These are phyloP conservation scores for Cinchona pubescens DNA, from an alignment of 257 asterid species.

Conservation along the genomic window DNA sequence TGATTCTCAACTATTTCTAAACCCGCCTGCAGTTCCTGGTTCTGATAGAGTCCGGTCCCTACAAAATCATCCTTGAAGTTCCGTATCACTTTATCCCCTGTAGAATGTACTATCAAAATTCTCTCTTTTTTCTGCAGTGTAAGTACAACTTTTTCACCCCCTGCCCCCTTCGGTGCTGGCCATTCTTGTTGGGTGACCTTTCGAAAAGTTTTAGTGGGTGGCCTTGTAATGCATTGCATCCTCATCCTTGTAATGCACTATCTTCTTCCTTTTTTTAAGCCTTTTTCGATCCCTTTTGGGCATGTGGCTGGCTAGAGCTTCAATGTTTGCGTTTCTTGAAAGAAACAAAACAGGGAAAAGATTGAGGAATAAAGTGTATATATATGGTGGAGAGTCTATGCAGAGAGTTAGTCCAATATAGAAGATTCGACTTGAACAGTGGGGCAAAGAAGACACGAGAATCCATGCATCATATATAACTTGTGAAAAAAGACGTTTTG, in stretches of 20 bases:
- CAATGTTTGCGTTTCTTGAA: not conserved
- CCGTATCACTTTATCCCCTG: not conserved
- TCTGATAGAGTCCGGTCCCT: not conserved
- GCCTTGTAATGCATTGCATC: not conserved
- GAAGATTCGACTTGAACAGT: not conserved
- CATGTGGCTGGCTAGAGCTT: not conserved
- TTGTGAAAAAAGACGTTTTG: not conserved
- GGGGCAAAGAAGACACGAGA: not conserved
- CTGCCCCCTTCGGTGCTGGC: not conserved
- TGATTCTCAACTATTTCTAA: not conserved
- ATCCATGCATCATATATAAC: not conserved
- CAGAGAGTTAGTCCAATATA: too few species aligned
- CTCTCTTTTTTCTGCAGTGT: not conserved
- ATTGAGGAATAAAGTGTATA: not conserved
- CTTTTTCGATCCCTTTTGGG: too few species aligned
- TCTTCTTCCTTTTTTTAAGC: not conserved
- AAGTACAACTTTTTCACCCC: not conserved
- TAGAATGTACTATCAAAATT: not conserved
- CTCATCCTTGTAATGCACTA: too few species aligned
- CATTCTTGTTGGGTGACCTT: not conserved
- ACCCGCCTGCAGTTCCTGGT: not conserved
- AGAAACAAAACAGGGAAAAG: constrained; percentile 13
- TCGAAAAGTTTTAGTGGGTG: not conserved
- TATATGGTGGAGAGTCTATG: not conserved
- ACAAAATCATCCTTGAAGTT: constrained; percentile 12